phyloP scores from a whole-genome alignment of 1,284 basidiomycete genomes.

The Boletus mariae region DNA sequence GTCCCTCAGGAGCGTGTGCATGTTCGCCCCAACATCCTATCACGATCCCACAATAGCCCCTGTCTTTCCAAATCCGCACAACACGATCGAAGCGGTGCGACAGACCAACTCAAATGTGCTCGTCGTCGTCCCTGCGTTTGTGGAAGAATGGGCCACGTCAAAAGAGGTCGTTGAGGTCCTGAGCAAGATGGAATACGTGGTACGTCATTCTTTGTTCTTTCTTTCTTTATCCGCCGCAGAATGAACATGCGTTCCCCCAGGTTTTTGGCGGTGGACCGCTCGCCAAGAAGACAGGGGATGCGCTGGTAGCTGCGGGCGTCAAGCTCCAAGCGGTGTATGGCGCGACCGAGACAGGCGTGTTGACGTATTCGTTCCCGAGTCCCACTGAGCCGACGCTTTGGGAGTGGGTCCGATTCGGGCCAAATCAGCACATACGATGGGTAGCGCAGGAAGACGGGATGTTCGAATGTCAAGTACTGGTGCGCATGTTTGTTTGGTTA shows the following conservation, averaged over 20 bases:
- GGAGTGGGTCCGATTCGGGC: conserved; percentile 26
- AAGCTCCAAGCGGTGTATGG: conserved; percentile 21
- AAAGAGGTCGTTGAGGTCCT: conserved; percentile 9
- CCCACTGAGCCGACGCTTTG: conserved; percentile 16
- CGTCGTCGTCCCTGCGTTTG: conserved; percentile 18
- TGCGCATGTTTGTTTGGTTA: conserved; percentile 4
- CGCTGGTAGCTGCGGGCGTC: conserved; percentile 19
- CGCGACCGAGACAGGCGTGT: conserved; percentile 13
- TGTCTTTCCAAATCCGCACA: conserved; percentile 19
- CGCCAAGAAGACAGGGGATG: conserved; percentile 19
- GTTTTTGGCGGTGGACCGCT: conserved; percentile 20
- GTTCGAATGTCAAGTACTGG: conserved; percentile 25
- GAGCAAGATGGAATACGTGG: conserved; percentile 15
- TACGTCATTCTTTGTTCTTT: background rate
- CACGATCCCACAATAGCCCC: conserved; percentile 10
- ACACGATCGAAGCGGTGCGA: conserved; percentile 13
- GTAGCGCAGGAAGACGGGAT: conserved; percentile 17
- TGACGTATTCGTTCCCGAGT: conserved; percentile 2
- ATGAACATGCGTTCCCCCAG: conserved; percentile 1
- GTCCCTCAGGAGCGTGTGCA: conserved; percentile 11
- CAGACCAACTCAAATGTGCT: conserved; percentile 10
- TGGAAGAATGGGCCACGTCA: conserved; percentile 18
- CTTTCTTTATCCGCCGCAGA: background rate
- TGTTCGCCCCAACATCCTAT: conserved; percentile 19
- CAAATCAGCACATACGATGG: conserved; percentile 22